Conservation (phyloP, 208 protist species). For the Phytomonas francai region DNA sequence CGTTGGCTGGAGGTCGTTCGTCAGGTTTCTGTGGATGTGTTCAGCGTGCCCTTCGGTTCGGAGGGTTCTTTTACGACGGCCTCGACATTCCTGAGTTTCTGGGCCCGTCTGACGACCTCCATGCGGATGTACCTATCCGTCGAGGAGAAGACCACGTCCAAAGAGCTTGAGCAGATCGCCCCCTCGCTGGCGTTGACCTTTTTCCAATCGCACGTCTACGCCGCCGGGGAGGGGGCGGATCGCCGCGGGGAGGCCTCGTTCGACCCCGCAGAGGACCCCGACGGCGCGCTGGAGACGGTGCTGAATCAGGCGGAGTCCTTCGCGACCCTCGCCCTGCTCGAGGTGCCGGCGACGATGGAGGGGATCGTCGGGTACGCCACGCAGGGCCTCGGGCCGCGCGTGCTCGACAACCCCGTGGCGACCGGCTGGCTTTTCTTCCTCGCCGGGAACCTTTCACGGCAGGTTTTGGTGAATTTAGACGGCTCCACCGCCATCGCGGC, state of each 20-base stretch:
- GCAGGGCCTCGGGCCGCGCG: constrained; percentile 30
- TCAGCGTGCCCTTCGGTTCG: constrained; percentile 60
- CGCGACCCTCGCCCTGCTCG: constrained; percentile 37
- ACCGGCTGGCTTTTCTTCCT: constrained; percentile 78
- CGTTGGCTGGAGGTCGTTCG: constrained; percentile 33
- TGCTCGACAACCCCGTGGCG: constrained; percentile 48
- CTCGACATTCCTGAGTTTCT: constrained; percentile 60
- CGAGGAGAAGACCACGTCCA: constrained; percentile 18
- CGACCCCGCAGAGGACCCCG: constrained; percentile 30
- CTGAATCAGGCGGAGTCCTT: constrained; percentile 44
- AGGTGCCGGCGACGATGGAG: constrained; percentile 31
- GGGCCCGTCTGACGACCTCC: constrained; percentile 52
- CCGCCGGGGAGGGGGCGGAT: neutral
- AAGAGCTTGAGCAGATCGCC: constrained; percentile 46
- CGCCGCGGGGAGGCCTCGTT: constrained; percentile 17
- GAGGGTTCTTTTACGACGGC: constrained; percentile 62
- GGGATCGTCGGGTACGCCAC: constrained; percentile 44
- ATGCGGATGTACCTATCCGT: constrained; percentile 41
- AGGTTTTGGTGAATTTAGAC: constrained; percentile 44
- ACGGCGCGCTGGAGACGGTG: constrained; percentile 41
- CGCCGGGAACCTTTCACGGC: constrained; percentile 38
- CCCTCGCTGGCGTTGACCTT: constrained; percentile 36
- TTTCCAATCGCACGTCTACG: constrained; percentile 38
- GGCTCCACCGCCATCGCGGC: constrained; percentile 24
- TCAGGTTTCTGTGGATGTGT: constrained; percentile 44